Evolutionary conservation across 2,329 filamentous ascomycete species (phyloP), one percentile per base, ranked within the genome.

Genomic region (Kalaharituber pfeilii): DNA sequence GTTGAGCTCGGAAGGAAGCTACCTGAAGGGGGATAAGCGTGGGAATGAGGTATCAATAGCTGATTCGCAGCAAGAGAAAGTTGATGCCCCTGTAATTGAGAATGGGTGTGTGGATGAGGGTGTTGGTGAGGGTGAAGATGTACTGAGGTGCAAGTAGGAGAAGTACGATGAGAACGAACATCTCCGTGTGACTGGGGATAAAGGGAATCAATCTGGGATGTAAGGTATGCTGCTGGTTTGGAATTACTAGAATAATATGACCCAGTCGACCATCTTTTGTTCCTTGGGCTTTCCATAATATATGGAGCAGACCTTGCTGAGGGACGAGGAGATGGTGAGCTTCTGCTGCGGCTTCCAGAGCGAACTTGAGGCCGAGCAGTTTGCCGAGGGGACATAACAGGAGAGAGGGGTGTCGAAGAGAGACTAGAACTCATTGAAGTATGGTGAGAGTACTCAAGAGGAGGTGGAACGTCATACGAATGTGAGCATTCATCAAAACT

Each of bases 211-310:
- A 47, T 2, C 42, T 47, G 42, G 5, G 42, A 15, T 47, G 42
- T 22, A 22, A 47, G 42, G 25, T 47, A 47, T 47, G 42, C 24
- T 6, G 24, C 3, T 13, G 15, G 13, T 11, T 24, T 47, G 5
- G 5, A 13, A 3, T 54, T 57, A 15, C 57, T 50, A 15, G 49
- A 44, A 22, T 51, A 50, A 27, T 51, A 60, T 9, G 56, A 58
- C 13, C 82, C 82, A 2, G 83, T 86, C 20, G 83, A 86, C 82
- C 83, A 87, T 60, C 83, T 74, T 72, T 86, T 86, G 65, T 74
- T 79, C 58, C 81, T 76, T 47, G 72, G 73, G 52, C 73, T 75
- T 47, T 86, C 82, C 51, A 85, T 73, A 51, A 71, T 80, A 68
- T 86, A 86, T 0, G 83, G 83, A 18, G 79, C 80, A 39, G 81